Base-by-base conservation (phyloP, 495 filamentous ascomycete species). In the Aspergillus bertholletiae region DNA sequence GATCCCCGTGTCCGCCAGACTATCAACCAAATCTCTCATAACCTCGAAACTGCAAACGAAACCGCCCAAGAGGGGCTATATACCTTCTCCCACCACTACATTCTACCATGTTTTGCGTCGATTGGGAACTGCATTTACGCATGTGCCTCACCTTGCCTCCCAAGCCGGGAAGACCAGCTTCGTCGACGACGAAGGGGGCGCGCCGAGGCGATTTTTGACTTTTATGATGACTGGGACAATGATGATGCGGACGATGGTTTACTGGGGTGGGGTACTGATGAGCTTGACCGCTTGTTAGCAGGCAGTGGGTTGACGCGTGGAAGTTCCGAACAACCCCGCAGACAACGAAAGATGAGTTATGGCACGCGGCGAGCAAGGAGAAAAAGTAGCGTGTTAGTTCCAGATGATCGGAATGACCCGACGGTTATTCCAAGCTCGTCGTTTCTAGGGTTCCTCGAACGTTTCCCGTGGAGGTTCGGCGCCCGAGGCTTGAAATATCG, bases 201-300 rank as follows among this genome's bases (percentile, higher is more conserved):
- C 35, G 85, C 89, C 23, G 92, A 96, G 65, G 83, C 86, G 37
- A 88, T 82, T 57, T 98, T 98, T 60, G 95, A 96, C 61, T 98
- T 98, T 75, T 98, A 98, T 74, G 94, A 98, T 67, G 92, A 96
- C 64, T 96, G 93, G 91, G 90, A 96, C 46, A 90, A 92, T 51
- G 85, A 88, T 22, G 82, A 82, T 34, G 78, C 62, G 17, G 72
- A 73, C 40, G 80, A 88, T 46, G 82, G 83, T 7, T 63, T 93
- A 35, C 65, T 93, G 49, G 85, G 84, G 27, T 88, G 85, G 76
- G 88, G 85, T 0, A 88, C 87, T 55, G 92, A 92, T 51, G 92
- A 97, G 69, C 81, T 96, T 69, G 94, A 97, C 72, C 80, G 89
- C 27, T 74, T 97, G 57, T 69, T 97, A 47, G 90, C 88, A 3